Evolutionary conservation across 1,284 basidiomycete species (phyloP), one percentile per base, ranked within the genome.

Genomic region (Trichosporon asahii): DNA sequence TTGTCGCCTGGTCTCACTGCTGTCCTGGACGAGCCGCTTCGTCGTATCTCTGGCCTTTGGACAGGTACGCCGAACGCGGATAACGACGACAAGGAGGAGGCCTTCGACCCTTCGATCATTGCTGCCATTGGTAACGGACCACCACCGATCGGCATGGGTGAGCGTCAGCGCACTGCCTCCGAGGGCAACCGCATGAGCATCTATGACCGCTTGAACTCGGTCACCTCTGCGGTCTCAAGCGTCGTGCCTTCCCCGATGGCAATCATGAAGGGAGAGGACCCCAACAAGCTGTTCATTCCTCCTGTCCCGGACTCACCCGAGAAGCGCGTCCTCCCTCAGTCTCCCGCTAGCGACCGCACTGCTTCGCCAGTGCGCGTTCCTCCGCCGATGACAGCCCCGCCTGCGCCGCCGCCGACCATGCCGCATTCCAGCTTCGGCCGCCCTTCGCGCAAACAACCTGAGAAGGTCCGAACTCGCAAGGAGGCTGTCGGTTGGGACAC

Each of bases 21-120:
- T 7, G 55, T 76, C 29, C 70, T 80, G 8, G 76, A 78, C 11
- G 80, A 79, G 49, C 76, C 76, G 1, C 68, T 79, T 18, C 72
- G 74, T 21, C 73, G 77, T 55, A 76, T 81, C 23, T 80, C 80
- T 1, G 76, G 77, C 0, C 63, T 79, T 14, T 78, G 76, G 76
- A 66, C 40, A 21, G 69, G 70, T 6, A 15, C 23, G 21, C 63
- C 12, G 18, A 65, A 12, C 35, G 68, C 2, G 18, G 63, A 14
- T 6, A 61, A 66, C 44, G 44, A 65, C 29, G 67, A 73, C 31
- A 72, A 70, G 29, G 75, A 75, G n/a, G 78, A 79, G 40, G 72
- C 69, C 0, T 76, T 79, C 55, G 79, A 82, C 63, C 76, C 77
- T 2, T 72, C 72, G 1, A 53, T 77, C 3, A 74, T 75, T 1